phyloP scores from a whole-genome alignment of 495 filamentous ascomycete species.

The Penicillium silybi region DNA sequence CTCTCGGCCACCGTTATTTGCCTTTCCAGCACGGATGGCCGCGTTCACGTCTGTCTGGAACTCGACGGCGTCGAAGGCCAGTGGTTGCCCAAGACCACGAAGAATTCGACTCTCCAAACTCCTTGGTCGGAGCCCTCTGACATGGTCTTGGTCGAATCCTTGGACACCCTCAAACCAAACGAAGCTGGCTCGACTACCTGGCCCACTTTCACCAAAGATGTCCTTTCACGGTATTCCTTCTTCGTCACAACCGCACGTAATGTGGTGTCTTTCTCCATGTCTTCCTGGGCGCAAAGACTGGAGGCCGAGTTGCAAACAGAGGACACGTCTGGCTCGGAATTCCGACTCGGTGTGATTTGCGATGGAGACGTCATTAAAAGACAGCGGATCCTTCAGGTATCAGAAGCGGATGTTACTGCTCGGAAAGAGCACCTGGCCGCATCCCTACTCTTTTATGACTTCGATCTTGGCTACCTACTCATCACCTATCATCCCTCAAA shows the following conservation, averaged over 20 bases:
- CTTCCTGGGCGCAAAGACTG: slow-evolving; percentile 70
- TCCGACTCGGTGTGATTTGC: slow-evolving; percentile 68
- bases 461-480: slow-evolving; percentile 74
- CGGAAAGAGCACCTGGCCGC: slow-evolving; percentile 48
- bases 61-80: slow-evolving; percentile 75
- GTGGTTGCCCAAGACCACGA: slow-evolving; percentile 68
- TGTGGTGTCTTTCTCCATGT: slow-evolving; percentile 65
- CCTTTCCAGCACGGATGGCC: slow-evolving; percentile 66
- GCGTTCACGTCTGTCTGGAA: slow-evolving; percentile 75
- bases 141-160: slow-evolving; percentile 47
- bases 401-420: slow-evolving; percentile 31
- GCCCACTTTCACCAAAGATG: slow-evolving; percentile 72
- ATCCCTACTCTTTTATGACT: slow-evolving; percentile 64
- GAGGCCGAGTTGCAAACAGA: slow-evolving; percentile 69
- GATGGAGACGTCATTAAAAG: slow-evolving; percentile 57
- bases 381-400: slow-evolving; percentile 54
- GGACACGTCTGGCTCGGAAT: slow-evolving; percentile 61
- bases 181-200: slow-evolving; percentile 45
- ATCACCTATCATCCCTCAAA: slow-evolving; percentile 62
- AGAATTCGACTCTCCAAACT: slow-evolving; percentile 33
- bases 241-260: slow-evolving; percentile 71
- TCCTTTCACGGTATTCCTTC: slow-evolving; percentile 69
- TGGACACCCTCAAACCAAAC: slow-evolving; percentile 61
- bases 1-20: slow-evolving; percentile 71
- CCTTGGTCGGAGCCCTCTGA: slow-evolving; percentile 40